Evolutionary conservation across 768 basidiomycete genomes (phyloP).

Genomic region (Suillus americanus): DNA sequence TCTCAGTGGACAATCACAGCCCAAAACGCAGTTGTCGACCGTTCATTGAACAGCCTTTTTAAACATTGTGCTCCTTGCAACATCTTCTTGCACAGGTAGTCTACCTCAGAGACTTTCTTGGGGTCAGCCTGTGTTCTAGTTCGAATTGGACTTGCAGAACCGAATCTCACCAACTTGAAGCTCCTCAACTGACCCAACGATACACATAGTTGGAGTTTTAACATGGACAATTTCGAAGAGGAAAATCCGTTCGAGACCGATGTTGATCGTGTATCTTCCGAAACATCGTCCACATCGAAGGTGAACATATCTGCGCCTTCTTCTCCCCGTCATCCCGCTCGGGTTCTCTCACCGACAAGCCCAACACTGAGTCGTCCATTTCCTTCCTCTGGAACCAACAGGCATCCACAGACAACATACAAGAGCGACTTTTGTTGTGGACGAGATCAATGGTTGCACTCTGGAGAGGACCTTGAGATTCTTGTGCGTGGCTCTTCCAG

Average conservation of each 20-base stretch:
- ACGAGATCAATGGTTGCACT: conserved; percentile 75
- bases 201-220: not conserved
- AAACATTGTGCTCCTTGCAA: not conserved
- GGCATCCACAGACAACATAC: conserved; percentile 48
- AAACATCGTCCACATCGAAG: conserved; percentile 36
- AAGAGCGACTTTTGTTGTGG: conserved; percentile 81
- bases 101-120: not conserved
- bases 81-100: not conserved
- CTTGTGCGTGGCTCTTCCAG: conserved; percentile 45
- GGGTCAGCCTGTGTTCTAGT: not conserved
- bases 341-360: conserved; percentile 48
- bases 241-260: conserved; percentile 66
- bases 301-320: conserved; percentile 49
- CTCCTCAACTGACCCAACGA: not conserved
- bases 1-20: conserved; percentile 5
- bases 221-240: conserved; percentile 51
- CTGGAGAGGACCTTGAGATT: conserved; percentile 81
- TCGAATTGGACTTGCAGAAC: not conserved
- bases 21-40: not conserved
- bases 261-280: conserved; percentile 33
- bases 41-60: not conserved
- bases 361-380: conserved; percentile 41
- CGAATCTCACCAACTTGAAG: not conserved
- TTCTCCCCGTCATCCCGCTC: conserved; percentile 48
- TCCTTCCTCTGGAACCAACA: conserved; percentile 57